phyloP scores from a whole-genome alignment of 164 flowering plant genomes.

The Malania oleifera region DNA sequence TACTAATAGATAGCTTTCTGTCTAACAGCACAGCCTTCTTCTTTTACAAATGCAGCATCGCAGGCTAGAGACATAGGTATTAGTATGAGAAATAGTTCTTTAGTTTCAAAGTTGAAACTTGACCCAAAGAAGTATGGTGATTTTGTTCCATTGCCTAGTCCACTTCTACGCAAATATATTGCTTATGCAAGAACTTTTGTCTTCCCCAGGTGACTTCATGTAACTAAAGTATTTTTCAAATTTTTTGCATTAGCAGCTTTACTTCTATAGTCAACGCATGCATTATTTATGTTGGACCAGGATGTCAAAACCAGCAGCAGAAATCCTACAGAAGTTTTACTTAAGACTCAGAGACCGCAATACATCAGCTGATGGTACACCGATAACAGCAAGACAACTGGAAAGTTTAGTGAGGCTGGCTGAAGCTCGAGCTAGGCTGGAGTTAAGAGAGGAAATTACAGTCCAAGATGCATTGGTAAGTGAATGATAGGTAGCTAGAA shows the following conservation, averaged over 20 bases:
- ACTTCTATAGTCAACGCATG: background rate
- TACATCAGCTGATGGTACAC: slow-evolving; percentile 90
- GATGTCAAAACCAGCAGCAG: slow-evolving; percentile 93
- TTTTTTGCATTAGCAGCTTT: background rate
- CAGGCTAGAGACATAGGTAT: slow-evolving; percentile 30
- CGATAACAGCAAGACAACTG: slow-evolving; percentile 96
- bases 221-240: slow-evolving; percentile 8
- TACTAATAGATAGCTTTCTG: background rate
- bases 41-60: slow-evolving; percentile 31
- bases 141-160: slow-evolving; percentile 77
- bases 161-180: slow-evolving; percentile 90
- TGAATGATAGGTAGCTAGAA: slow-evolving; percentile 8
- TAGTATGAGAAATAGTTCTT: slow-evolving; percentile 42
- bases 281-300: slow-evolving; percentile 26
- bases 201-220: slow-evolving; percentile 65
- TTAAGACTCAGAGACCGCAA: slow-evolving; percentile 68
- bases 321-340: slow-evolving; percentile 85
- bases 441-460: slow-evolving; percentile 90
- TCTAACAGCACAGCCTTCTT: background rate
- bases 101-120: slow-evolving; percentile 73
- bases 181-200: slow-evolving; percentile 89
- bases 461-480: slow-evolving; percentile 90
- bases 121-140: slow-evolving; percentile 63
- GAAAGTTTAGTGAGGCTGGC: slow-evolving; percentile 95
- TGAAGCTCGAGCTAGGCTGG: slow-evolving; percentile 93